Percentiles rank a stretch among this genome's conserved stretches.
phyloP scores from a whole-genome alignment of 1,139 yeast species.

The Geotrichum restrictum region DNA sequence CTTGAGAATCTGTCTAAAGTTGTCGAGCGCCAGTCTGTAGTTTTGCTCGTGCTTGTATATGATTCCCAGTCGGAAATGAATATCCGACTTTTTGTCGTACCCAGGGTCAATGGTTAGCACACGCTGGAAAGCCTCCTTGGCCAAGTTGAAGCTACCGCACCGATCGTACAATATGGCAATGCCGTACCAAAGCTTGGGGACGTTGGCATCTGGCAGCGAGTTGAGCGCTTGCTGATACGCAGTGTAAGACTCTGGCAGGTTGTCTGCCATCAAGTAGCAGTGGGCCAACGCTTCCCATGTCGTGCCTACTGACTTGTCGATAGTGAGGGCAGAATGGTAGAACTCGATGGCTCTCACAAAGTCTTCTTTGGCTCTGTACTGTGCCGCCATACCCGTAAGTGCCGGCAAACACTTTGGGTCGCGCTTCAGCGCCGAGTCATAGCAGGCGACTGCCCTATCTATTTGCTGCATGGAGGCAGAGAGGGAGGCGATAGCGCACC shows the following conservation, averaged over 20 bases:
- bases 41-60: constrained; percentile 94
- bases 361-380: constrained; percentile 82
- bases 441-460: constrained; percentile 84
- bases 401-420: constrained; percentile 84
- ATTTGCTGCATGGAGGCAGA: constrained; percentile 87
- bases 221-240: constrained; percentile 95
- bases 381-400: constrained; percentile 77
- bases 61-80: constrained; percentile 90
- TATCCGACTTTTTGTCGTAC: constrained; percentile 93
- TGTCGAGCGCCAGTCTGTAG: constrained; percentile 79
- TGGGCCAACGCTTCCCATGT: constrained; percentile 97
- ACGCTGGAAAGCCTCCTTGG: constrained; percentile 95
- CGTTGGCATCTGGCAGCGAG: constrained; percentile 87
- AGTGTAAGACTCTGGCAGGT: constrained; percentile 87
- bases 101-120: constrained; percentile 93
- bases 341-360: constrained; percentile 91
- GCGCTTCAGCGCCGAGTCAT: constrained; percentile 81
- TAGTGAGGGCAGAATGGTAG: constrained; percentile 79
- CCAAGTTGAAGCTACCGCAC: constrained; percentile 94
- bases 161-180: constrained; percentile 94
- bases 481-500: constrained; percentile 83
- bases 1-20: constrained; percentile 84
- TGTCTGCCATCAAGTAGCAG: constrained; percentile 94
- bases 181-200: constrained; percentile 97
- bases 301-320: constrained; percentile 86